Percentiles rank a stretch among this genome's conserved stretches.
phyloP scores from a whole-genome alignment of 306 rosid species.

The Dalbergia cochinchinensis region DNA sequence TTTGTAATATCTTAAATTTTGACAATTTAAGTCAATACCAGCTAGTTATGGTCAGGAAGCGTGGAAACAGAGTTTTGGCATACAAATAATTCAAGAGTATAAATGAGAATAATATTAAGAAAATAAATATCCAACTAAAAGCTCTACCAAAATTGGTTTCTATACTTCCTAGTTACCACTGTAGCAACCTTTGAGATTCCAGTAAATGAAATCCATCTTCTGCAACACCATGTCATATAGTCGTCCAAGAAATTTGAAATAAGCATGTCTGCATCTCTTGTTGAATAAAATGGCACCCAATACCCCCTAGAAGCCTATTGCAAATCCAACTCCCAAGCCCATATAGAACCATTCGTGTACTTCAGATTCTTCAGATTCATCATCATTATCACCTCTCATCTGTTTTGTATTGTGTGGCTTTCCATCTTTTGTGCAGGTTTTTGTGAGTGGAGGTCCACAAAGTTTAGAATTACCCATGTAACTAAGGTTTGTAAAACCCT shows the following conservation, averaged over 20 bases:
- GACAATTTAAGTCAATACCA: no score
- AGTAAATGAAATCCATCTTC: not conserved
- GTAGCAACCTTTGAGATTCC: no score
- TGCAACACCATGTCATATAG: not conserved
- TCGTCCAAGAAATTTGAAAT: slow-evolving; percentile 3
- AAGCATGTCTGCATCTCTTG: slow-evolving; percentile 29
- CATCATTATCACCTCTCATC: not conserved
- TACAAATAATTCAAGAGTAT: no score
- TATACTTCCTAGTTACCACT: not conserved
- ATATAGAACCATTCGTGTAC: not conserved
- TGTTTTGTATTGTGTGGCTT: not conserved
- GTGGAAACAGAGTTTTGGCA: no score
- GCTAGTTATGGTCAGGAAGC: no score
- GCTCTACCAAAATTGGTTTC: no score
- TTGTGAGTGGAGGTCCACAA: slow-evolving; percentile 41
- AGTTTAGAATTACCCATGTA: slow-evolving; percentile 19
- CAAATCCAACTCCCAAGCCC: slow-evolving; percentile 45
- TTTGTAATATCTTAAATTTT: no score
- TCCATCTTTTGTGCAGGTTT: not conserved
- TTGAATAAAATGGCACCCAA: slow-evolving; percentile 20
- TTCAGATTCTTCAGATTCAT: not conserved
- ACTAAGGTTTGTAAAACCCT: slow-evolving; percentile 4
- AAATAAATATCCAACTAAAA: no score
- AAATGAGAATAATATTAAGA: no score
- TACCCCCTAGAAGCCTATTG: slow-evolving; percentile 24